phyloP scores from a whole-genome alignment of 1,284 basidiomycete genomes.

The Melampsora americana region DNA sequence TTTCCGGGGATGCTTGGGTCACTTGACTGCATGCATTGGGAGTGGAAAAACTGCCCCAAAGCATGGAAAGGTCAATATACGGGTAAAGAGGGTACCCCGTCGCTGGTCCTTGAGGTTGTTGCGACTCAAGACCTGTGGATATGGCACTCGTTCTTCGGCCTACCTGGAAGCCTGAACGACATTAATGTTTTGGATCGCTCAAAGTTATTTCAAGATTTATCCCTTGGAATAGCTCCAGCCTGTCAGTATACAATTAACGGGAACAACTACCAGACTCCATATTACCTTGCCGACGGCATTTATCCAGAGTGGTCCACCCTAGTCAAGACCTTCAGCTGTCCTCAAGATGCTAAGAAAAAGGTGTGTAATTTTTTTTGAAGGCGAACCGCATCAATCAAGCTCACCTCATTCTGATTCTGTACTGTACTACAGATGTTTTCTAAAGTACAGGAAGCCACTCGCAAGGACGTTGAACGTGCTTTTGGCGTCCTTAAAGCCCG shows the following conservation, averaged over 20 bases:
- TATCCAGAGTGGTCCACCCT: constrained; percentile 1
- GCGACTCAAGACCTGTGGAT: not conserved
- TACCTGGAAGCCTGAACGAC: no score
- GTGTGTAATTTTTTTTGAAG: not conserved
- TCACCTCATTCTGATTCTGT: no score
- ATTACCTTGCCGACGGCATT: constrained; percentile 17
- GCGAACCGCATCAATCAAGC: no score
- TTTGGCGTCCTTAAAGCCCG: constrained; percentile 24
- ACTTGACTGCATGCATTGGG: not conserved
- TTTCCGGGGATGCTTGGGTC: constrained; percentile 10
- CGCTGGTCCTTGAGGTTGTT: constrained; percentile 4
- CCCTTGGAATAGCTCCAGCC: not conserved
- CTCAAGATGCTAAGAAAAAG: not conserved
- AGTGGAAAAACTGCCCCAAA: constrained; percentile 24
- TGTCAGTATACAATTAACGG: not conserved
- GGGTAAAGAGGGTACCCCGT: constrained; percentile 3
- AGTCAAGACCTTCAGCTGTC: constrained; percentile 8
- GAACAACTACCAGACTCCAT: not conserved
- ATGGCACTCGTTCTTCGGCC: constrained; percentile 20
- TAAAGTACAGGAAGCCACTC: constrained; percentile 5
- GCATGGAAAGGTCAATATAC: constrained; percentile 18
- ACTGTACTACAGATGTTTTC: not conserved
- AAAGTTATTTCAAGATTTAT: not conserved
- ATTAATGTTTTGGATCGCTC: constrained; percentile 18
- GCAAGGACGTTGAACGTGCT: not conserved